These are phyloP conservation scores for Colletotrichum noveboracense DNA, from an alignment of 2,329 filamentous ascomycete species.

Conservation along the genomic window DNA sequence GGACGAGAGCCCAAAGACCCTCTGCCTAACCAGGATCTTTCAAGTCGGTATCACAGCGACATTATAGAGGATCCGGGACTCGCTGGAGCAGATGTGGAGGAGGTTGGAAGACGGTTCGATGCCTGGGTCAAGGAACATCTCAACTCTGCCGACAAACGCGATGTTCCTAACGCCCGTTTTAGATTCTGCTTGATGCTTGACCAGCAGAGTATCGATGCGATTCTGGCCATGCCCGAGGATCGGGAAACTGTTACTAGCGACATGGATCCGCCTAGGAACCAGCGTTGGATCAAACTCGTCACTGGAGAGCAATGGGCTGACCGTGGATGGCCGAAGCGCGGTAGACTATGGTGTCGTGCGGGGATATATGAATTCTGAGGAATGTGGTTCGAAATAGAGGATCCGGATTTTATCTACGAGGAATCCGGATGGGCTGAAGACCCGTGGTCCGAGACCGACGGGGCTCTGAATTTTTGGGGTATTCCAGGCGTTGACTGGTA, in stretches of 20 bases:
- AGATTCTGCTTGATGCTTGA: constrained; percentile 26
- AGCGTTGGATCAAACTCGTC: constrained; percentile 24
- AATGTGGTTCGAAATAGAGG: constrained; percentile 16
- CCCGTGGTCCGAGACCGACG: neutral
- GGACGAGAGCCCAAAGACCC: constrained; percentile 7
- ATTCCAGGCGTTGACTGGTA: neutral
- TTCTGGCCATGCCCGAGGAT: constrained; percentile 25
- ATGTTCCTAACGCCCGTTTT: constrained; percentile 19
- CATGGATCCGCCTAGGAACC: neutral
- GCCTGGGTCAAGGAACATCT: constrained; percentile 17
- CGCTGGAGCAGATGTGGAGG: constrained; percentile 8
- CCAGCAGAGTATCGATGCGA: constrained; percentile 26
- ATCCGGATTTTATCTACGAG: constrained; percentile 19
- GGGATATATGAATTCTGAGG: constrained; percentile 21
- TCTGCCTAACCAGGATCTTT: constrained; percentile 23
- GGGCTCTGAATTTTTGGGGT: constrained; percentile 24
- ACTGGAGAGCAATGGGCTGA: constrained; percentile 5
- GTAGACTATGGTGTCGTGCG: constrained; percentile 21
- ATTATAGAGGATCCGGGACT: constrained; percentile 23
- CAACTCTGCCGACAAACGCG: neutral
- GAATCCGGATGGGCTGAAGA: constrained; percentile 21
- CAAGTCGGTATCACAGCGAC: constrained; percentile 24
- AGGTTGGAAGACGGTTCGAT: constrained; percentile 23
- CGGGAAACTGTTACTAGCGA: neutral
- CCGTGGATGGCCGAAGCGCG: neutral